Evolutionary conservation across 345 rosid genomes (phyloP), one percentile per base, ranked within the genome.

Genomic region (Aurinia saxatilis): DNA sequence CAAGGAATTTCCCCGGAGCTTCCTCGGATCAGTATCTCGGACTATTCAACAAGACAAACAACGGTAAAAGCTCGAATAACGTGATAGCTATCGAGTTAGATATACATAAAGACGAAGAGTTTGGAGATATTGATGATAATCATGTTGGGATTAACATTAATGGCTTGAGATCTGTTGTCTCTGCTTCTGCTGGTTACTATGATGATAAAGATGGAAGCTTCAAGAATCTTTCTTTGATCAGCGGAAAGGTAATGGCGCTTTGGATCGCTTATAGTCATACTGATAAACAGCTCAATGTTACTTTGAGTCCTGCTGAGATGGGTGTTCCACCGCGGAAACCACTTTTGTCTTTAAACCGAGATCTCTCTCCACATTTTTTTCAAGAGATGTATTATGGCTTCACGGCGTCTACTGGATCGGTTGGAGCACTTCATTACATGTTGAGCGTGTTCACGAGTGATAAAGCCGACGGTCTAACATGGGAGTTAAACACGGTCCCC

Each of bases 141-240:
- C 91, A 82, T 50, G 80, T 85, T 2, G 85, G 84, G 12, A 77
- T 84, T 56, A 80, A 85, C 56, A 57, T 85, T 13, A 80, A 77
- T 38, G 70, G 73, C 0, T 13, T 81, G 63, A 31, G 0, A 2
- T 86, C 90, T 3, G 57, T 21, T 8, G 0, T 0, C 9, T 66
- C 82, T 29, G 12, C 56, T 29, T 2, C 79, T 3, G 84, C 87
- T 0, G 80, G 72, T 12, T 86, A 83, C 48, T 68, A 57, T 18
- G 76, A 27, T 42, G 38, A 55, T 29, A 21, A 27, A 21, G 38
- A 48, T 60, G 73, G 66, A 23, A 42, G 1, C 0, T 68, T 59
- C 9, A 5, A 16, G 0, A 58, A 21, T 0, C 65, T 67, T 58
- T 67, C 72, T 6, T 21, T 67, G 3, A 15, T 21, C 11, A 67